Evolutionary conservation across 1,284 basidiomycete genomes (phyloP), one percentile per base, ranked within the genome.

Genomic region (Apiotrichum montevideense): DNA sequence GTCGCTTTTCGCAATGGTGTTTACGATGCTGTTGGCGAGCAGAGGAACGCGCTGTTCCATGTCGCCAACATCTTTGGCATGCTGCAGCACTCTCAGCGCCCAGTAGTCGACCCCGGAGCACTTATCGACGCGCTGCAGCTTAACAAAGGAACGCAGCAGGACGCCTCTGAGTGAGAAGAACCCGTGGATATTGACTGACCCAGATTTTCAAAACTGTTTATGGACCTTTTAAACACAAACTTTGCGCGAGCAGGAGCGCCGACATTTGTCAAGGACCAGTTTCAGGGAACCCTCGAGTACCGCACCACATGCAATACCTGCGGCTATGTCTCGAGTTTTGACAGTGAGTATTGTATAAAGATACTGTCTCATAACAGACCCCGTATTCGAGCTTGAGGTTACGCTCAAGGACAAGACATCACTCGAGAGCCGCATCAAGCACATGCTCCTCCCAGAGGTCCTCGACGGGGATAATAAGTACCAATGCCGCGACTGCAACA

Each of bases 191-290:
- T 40, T 51, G 13, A 35, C 56, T 42, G 41, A 13, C 40, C 3
- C 66, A 94, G 91, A 68, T 96, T 96, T 71, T 90, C 89, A 0
- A 95, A 96, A 67, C 81, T 96, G 14, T 95, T 96, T 77, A 87
- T 95, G 83, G 85, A 85, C 4, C 85, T 91, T 67, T 80, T 96
- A 33, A 87, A 88, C 58, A 80, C 80, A 15, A 89, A 94, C 74
- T 94, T 95, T 72, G 82, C 84, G 75, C 88, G 87, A 66, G 86
- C 91, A 68, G 46, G 64, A 63, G 49, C 91, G 14, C 82, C 80
- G 62, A 83, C 83, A 6, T 80, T 93, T 8, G 77, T 94, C 55
- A 80, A 82, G 6, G 80, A 86, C 64, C 87, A 93, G 88, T 96
- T 95, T 70, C 85, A 93, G 78, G 92, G 93, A 7, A 82, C 80